Evolutionary conservation across 805 yeast genomes (phyloP).

Genomic region (Grigorovia humatica): DNA sequence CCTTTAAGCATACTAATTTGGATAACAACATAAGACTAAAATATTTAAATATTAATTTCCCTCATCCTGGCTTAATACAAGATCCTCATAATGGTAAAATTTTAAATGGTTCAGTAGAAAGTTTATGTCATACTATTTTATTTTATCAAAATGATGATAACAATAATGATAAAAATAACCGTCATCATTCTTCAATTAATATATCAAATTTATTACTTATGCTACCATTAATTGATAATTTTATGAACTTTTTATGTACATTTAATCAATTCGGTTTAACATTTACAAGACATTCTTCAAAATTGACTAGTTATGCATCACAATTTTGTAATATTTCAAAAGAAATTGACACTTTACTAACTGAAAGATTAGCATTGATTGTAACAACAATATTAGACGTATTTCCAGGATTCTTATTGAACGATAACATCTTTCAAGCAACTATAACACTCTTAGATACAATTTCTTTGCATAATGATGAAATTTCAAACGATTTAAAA

Average conservation of each 20-base stretch:
- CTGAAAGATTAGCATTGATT: slow-evolving; percentile 42
- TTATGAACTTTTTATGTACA: slow-evolving; percentile 33
- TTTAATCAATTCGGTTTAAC: slow-evolving; percentile 35
- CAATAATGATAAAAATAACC: neutral
- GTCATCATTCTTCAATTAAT: slow-evolving; percentile 1
- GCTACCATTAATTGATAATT: slow-evolving; percentile 46
- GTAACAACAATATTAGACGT: slow-evolving; percentile 46
- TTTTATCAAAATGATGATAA: slow-evolving; percentile 23
- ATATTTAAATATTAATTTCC: slow-evolving; percentile 36
- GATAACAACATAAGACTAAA: slow-evolving; percentile 10
- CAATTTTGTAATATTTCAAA: slow-evolving; percentile 23
- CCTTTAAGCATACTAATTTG: neutral
- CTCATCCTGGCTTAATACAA: slow-evolving; percentile 51
- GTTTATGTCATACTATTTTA: slow-evolving; percentile 65
- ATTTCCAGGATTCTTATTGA: slow-evolving; percentile 62
- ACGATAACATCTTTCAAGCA: slow-evolving; percentile 48
- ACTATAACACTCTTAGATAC: slow-evolving; percentile 43
- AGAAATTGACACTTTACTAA: slow-evolving; percentile 32
- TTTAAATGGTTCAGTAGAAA: slow-evolving; percentile 51
- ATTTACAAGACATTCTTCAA: slow-evolving; percentile 24
- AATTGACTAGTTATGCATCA: slow-evolving; percentile 12
- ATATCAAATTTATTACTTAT: slow-evolving; percentile 35
- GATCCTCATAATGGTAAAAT: slow-evolving; percentile 38
- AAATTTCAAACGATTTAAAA: slow-evolving; percentile 44
- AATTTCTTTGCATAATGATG: slow-evolving; percentile 39